These are phyloP conservation scores for Chrysosporium queenslandicum DNA, from an alignment of 2,329 filamentous ascomycete species.

Conservation along the genomic window DNA sequence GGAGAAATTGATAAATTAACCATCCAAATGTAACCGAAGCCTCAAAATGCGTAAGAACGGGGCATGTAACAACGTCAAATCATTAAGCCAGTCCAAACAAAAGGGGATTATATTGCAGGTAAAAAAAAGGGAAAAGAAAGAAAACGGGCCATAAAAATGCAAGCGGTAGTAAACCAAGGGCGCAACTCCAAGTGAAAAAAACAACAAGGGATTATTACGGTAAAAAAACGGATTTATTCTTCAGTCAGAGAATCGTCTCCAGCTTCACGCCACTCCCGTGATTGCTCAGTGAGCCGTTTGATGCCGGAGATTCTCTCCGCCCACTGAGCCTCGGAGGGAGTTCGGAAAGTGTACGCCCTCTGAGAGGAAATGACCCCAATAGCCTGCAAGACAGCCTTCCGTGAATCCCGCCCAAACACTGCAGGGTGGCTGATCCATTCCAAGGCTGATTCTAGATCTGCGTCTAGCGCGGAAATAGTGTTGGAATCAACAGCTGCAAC, in stretches of 20 bases:
- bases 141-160: background rate
- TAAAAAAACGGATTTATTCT: conserved; percentile 34
- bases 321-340: conserved; percentile 81
- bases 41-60: conserved; percentile 2
- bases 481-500: conserved; percentile 68
- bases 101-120: background rate
- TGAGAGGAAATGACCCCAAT: conserved; percentile 96
- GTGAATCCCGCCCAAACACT: conserved; percentile 83
- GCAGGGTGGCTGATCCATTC: conserved; percentile 98
- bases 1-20: background rate
- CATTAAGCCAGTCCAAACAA: conserved; percentile 3
- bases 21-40: background rate
- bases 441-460: conserved; percentile 77
- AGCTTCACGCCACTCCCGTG: conserved; percentile 84
- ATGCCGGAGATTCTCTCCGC: conserved; percentile 72
- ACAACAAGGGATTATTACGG: background rate
- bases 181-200: background rate
- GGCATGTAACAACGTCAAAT: conserved; percentile 4
- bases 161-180: background rate
- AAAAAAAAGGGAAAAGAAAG: background rate
- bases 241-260: conserved; percentile 60
- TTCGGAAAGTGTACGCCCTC: conserved; percentile 85
- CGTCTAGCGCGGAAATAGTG: conserved; percentile 77
- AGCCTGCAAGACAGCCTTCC: conserved; percentile 90
- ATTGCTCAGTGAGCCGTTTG: conserved; percentile 68